phyloP scores from a whole-genome alignment of 1,139 yeast genomes.

The Yamadazyma dendronema region DNA sequence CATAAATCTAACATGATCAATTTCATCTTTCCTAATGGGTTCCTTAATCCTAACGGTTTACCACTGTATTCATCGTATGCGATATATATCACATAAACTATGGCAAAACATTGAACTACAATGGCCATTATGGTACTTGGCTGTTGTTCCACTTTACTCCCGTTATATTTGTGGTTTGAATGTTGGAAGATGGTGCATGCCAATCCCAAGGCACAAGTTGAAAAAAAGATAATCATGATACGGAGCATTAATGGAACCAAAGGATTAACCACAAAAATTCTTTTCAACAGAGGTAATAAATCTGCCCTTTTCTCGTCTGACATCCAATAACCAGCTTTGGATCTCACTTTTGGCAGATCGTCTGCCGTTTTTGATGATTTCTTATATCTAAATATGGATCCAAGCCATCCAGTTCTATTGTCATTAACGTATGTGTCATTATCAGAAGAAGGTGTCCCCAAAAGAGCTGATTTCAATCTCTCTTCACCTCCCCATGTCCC shows the following conservation, averaged over 20 bases:
- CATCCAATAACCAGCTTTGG: slow-evolving; percentile 69
- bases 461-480: slow-evolving; percentile 54
- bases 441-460: slow-evolving; percentile 36
- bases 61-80: slow-evolving; percentile 90
- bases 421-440: slow-evolving; percentile 25
- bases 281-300: slow-evolving; percentile 59
- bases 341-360: slow-evolving; percentile 38
- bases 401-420: slow-evolving; percentile 8
- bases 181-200: slow-evolving; percentile 62
- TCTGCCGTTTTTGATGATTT: slow-evolving; percentile 12
- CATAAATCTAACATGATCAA: slow-evolving; percentile 74
- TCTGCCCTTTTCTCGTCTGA: slow-evolving; percentile 61
- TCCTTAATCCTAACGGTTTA: slow-evolving; percentile 84
- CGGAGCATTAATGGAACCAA: slow-evolving; percentile 78
- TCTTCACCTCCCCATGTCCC: slow-evolving; percentile 73
- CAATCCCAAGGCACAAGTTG: slow-evolving; percentile 62
- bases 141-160: slow-evolving; percentile 61
- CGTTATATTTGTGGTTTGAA: slow-evolving; percentile 40
- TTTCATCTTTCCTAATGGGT: slow-evolving; percentile 79
- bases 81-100: slow-evolving; percentile 74
- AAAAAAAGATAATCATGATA: slow-evolving; percentile 60
- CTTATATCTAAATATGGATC: background rate
- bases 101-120: slow-evolving; percentile 76
- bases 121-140: slow-evolving; percentile 93
- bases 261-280: slow-evolving; percentile 70